A percentile compares a stretch with the other conserved stretches of the same genome.
Conservation (phyloP, 2,329 filamentous ascomycete genomes). For the Botrytis squamosa region DNA sequence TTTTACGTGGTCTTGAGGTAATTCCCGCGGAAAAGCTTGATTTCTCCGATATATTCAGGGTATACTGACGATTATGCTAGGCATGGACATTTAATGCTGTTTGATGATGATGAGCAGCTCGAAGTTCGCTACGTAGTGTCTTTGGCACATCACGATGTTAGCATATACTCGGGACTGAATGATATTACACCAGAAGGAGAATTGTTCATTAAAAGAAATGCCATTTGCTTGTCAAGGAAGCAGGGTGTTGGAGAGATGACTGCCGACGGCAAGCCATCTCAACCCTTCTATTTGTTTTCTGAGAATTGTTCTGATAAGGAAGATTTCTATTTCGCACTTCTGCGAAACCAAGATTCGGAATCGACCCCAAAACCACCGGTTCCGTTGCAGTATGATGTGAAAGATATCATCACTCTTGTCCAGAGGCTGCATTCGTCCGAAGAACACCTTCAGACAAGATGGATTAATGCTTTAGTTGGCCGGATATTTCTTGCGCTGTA, state of each 20-base stretch:
- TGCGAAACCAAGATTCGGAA: conserved; percentile 77
- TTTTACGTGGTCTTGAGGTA: conserved; percentile 91
- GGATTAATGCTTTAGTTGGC: conserved; percentile 90
- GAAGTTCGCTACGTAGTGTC: conserved; percentile 97
- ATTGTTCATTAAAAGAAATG: conserved; percentile 92
- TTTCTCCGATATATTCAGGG: not conserved
- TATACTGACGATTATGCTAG: conserved; percentile 44
- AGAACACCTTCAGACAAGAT: conserved; percentile 84
- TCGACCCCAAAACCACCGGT: conserved; percentile 60
- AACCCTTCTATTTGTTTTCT: conserved; percentile 91
- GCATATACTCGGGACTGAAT: conserved; percentile 78
- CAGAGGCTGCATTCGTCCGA: conserved; percentile 89
- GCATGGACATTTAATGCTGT: conserved; percentile 95
- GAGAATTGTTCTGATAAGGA: conserved; percentile 96
- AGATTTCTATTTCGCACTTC: conserved; percentile 93
- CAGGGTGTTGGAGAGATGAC: conserved; percentile 52
- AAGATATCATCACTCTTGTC: conserved; percentile 84
- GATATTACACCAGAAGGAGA: conserved; percentile 78
- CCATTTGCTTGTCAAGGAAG: conserved; percentile 74
- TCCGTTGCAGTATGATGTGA: conserved; percentile 75
- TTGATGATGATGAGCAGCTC: conserved; percentile 91
- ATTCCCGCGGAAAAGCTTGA: not conserved
- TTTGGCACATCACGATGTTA: conserved; percentile 80
- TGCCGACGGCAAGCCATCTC: conserved; percentile 59
- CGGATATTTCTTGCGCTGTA: conserved; percentile 86